Evolutionary conservation across 371 early-diverging fungal species (phyloP), one percentile per base, ranked within the genome.

Genomic region (Caulochytrium protostelioides): DNA sequence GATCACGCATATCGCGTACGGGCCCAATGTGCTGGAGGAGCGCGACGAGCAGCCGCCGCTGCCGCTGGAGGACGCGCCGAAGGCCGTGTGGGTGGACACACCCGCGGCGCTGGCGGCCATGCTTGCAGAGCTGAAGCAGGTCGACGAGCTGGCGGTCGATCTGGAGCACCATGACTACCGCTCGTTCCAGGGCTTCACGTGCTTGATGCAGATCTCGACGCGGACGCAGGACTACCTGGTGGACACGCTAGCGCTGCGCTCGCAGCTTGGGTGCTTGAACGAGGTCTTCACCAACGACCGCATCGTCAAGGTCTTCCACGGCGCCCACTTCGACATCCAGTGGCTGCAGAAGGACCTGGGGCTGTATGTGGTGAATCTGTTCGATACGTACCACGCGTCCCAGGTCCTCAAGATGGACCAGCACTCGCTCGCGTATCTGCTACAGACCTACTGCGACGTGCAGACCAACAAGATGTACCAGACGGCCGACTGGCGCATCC

Each of bases 261-360:
- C 65, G 20, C 64, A 67, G 8, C 38, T 94, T 31, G 72, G 75
- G 46, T 41, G 50, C 22, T 52, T 97, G 24, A 94, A 97, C 55
- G 55, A 64, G 8, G 53, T 68, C 9, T 85, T 90, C 34, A 74
- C 91, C 0, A 68, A 97, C 43, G 92, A 95, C 8, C 52, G 50
- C 4, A 76, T 79, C 28, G 63, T 82, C 46, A 97, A 97, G 54
- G 59, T 77, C 6, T 58, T 97, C 22, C 97, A 97, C 50, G 97
- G 97, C 51, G 91, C 95, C 9, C 83, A 85, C 6, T 67, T 57
- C 51, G 97, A 97, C 70, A 72, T 94, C n/a, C 52, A 71, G 31
- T 97, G 97, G 97, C 66, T 97, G 30, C 97, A 97, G 54, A 67
- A 80, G 12, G 97, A 97, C 49, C 87, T 97, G 52, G 90, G 91